Base-by-base conservation (phyloP, 371 early-diverging fungal genomes). In the Mortierella sp. region DNA sequence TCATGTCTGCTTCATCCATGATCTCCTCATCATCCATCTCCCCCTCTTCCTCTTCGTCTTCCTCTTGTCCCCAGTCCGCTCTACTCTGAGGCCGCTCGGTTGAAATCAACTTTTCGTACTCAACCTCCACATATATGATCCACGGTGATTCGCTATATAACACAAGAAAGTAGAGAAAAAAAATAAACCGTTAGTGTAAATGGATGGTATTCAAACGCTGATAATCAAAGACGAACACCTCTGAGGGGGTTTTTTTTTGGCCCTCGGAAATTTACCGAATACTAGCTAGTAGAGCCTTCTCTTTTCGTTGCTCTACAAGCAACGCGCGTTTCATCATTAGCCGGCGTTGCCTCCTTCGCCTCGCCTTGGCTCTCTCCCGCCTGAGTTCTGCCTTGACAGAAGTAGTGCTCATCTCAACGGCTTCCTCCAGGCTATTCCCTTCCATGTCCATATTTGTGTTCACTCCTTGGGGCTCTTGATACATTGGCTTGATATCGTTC, bases 51-150 rank as follows among this genome's bases (percentile, higher is more conserved):
- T 79, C 80, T 10, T 74, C 79, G 21, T 75, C 74, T 38, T 80
- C 80, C 13, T 67, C 75, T 58, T 75, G 75, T 11, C 69, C 81
- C 81, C 81, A 80, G 6, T 66, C 69, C 10, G 75, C 62, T 38
- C 81, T 65, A 32, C 81, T 80, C 47, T 80, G 81, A 10, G 81
- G 81, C 5, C 74, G 60, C 67, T 80, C 75, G 32, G 71, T 75
- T 33, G 75, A 74, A 32, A 80, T 75, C 58, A 80, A 58, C 21
- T 80, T 80, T 43, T 80, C 81, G 43, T 80, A 80, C 21, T 80
- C 81, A 6, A 75, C 67, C 21, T 80, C 81, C 32, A 80, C 81
- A 52, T 75, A 80, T 6, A 65, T 75, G 19, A 80, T 63, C 81
- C 81, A 80, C 1, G 81, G 81, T 50, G 81, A 80, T n/a, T 80